Base-by-base conservation (phyloP, 257 asterid species). In the Ehretia macrophylla region DNA sequence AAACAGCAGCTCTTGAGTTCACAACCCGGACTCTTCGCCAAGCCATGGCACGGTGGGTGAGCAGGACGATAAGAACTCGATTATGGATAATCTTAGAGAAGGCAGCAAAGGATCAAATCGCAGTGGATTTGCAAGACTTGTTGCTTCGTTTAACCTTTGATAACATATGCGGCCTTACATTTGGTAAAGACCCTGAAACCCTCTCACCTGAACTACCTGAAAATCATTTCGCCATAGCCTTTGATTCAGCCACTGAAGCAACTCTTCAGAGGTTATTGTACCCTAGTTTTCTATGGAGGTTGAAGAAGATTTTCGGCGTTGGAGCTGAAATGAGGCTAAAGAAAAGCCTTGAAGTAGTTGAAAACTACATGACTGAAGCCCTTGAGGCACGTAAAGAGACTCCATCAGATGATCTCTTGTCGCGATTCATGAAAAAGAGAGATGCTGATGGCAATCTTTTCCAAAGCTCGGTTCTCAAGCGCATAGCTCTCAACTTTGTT, bases 81-180 rank as follows among this genome's bases (percentile, higher is more conserved):
- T 42, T 55, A 27, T 40, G 20, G 44, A 5, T 22, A 1, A 54
- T 54, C 32, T 54, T 64, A 39, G 54, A 44, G 11, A 21, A 39
- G 37, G 46, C 68, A 12, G 18, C 51, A 5, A 13, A 40, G 20
- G 19, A 64, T 1, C 13, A 47, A n/a, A 35, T 11, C 12, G 40
- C 57, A 10, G 49, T 61, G 0, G 66, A 61, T 23, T 23, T 61
- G 23, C 66, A 61, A 32, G 44, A 64, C 5, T 40, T 62, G 20
- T 49, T 64, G 46, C 58, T 54, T 20, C 53, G 46, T 21, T 40
- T 54, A 35, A 20, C 45, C 3, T 52, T 57, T 53, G 68, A 54
- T 44, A 64, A 44, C 44, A 64, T 64, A 5, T 54, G 58, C 21
- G 68, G 68, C 14, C 49, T 64, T 22, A 45, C 62, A n/a, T 23